Conservation (phyloP, 2,329 filamentous ascomycete genomes). For the Colletotrichum sp. region DNA sequence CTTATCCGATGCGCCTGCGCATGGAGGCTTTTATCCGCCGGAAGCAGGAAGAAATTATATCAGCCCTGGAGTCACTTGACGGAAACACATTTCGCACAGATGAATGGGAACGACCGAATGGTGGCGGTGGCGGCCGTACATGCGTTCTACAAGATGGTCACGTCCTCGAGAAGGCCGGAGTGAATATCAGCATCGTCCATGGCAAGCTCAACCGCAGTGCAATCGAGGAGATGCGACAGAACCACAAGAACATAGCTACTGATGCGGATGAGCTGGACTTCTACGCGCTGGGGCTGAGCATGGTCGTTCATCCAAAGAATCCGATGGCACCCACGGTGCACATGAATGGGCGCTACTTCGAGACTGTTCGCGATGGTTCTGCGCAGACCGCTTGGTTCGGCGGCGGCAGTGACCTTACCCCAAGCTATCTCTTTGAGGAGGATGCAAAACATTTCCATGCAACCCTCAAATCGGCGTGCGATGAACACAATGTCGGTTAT, state of each 20-base stretch:
- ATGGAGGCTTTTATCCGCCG: conserved; percentile 97
- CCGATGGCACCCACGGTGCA: conserved; percentile 99
- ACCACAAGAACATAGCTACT: conserved; percentile 56
- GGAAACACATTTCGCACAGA: conserved; percentile 82
- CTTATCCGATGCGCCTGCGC: conserved; percentile 85
- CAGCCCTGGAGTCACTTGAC: conserved; percentile 81
- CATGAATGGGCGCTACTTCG: conserved; percentile 97
- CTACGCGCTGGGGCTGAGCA: conserved; percentile 92
- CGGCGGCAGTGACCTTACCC: conserved; percentile 91
- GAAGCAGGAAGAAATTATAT: conserved; percentile 86
- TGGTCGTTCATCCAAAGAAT: conserved; percentile 91
- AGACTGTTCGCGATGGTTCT: conserved; percentile 85
- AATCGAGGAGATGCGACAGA: conserved; percentile 81
- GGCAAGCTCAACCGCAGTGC: conserved; percentile 84
- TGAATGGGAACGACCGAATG: conserved; percentile 84
- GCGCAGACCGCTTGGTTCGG: conserved; percentile 97
- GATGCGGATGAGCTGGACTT: conserved; percentile 76
- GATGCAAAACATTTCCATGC: conserved; percentile 96
- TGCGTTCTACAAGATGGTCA: conserved; percentile 95
- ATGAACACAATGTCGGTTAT: conserved; percentile 88
- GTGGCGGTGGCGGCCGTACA: conserved; percentile 90
- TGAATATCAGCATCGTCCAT: conserved; percentile 95
- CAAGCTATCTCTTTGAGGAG: conserved; percentile 92
- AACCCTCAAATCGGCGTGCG: conserved; percentile 89
- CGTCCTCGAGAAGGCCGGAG: conserved; percentile 96